Conservation (phyloP, 208 protist genomes). For the Trypanosoma lewisi region DNA sequence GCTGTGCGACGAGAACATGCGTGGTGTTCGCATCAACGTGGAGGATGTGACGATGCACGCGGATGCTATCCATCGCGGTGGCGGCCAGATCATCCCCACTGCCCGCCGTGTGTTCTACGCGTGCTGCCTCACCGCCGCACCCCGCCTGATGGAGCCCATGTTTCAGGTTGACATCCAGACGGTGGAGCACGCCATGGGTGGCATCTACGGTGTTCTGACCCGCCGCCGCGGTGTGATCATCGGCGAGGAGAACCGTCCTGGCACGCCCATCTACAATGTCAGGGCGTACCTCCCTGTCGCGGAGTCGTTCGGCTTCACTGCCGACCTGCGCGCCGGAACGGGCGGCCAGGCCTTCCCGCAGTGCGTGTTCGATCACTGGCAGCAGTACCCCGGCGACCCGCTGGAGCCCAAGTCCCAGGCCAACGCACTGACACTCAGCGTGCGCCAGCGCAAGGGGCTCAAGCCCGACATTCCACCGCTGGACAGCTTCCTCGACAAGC, state of each 20-base stretch:
- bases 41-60: conserved; percentile 97
- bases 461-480: conserved; percentile 91
- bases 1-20: conserved; percentile 96
- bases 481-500: conserved; percentile 94
- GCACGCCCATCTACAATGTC: conserved; percentile 96
- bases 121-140: conserved; percentile 89
- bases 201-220: conserved; percentile 96
- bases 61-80: conserved; percentile 99
- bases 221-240: conserved; percentile 96
- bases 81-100: conserved; percentile 97
- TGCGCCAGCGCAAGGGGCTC: conserved; percentile 98
- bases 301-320: conserved; percentile 98
- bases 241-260: conserved; percentile 93
- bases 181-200: conserved; percentile 94
- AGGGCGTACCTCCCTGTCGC: conserved; percentile 98
- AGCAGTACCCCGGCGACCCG: conserved; percentile 86
- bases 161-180: conserved; percentile 98
- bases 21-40: conserved; percentile 96
- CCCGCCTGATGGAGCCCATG: conserved; percentile 97
- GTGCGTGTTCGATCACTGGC: conserved; percentile 99
- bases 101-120: conserved; percentile 95
- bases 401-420: conserved; percentile 64
- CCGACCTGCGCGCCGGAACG: conserved; percentile 95
- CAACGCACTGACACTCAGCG: conserved; percentile 69
- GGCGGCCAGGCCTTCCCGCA: conserved; percentile 95